These are phyloP conservation scores for Lathyrus oleraceus DNA, from an alignment of 306 rosid genomes.

Conservation along the genomic window DNA sequence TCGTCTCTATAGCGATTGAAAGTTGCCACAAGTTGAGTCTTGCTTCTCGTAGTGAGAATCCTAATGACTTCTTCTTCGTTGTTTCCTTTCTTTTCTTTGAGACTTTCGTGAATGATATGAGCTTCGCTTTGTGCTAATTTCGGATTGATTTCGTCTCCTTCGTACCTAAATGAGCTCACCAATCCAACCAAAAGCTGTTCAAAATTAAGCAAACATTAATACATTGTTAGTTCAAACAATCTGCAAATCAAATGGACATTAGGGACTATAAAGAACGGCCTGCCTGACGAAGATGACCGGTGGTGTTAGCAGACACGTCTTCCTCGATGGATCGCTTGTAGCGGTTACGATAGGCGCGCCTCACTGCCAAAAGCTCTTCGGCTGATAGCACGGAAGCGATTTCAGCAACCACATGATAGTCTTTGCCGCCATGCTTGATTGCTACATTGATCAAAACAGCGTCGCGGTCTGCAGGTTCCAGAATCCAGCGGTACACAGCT, in stretches of 20 bases:
- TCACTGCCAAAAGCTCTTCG: slow-evolving; percentile 65
- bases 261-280: background rate
- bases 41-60: slow-evolving; percentile 77
- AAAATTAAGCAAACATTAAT: slow-evolving; percentile 5
- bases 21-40: slow-evolving; percentile 66
- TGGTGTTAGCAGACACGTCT: slow-evolving; percentile 67
- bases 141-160: slow-evolving; percentile 48
- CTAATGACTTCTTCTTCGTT: slow-evolving; percentile 74
- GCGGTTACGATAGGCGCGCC: slow-evolving; percentile 73
- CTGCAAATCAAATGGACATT: too few relatives aligned
- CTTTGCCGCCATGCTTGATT: slow-evolving; percentile 42
- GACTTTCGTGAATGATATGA: slow-evolving; percentile 56
- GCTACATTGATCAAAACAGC: slow-evolving; percentile 80
- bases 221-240: background rate
- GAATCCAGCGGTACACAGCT: slow-evolving; percentile 73
- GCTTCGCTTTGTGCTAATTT: slow-evolving; percentile 62
- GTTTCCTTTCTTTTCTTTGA: slow-evolving; percentile 53
- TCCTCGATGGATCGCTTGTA: slow-evolving; percentile 83
- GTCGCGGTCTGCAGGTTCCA: slow-evolving; percentile 73
- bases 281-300: slow-evolving; percentile 77
- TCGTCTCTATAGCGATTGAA: slow-evolving; percentile 76
- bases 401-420: slow-evolving; percentile 60
- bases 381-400: slow-evolving; percentile 56
- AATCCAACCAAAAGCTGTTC: slow-evolving; percentile 67
- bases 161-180: slow-evolving; percentile 56